These are phyloP conservation scores for Candida tammaniensis DNA, from an alignment of 805 yeast genomes.

Conservation along the genomic window DNA sequence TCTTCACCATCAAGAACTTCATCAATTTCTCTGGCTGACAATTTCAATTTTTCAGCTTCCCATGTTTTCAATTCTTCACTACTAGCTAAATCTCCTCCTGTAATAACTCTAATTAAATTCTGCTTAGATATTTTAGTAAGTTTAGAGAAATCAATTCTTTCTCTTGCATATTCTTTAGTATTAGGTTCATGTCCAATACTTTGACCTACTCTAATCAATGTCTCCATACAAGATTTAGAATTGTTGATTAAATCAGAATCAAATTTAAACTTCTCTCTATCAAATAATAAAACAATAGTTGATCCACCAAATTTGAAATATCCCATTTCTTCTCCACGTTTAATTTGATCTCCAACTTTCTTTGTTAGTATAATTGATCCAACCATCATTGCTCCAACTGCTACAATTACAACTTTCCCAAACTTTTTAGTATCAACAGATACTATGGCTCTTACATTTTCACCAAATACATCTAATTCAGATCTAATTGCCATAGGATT, in stretches of 20 bases:
- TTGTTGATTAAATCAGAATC: slow-evolving; percentile 75
- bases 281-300: slow-evolving; percentile 70
- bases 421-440: slow-evolving; percentile 75
- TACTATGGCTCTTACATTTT: slow-evolving; percentile 74
- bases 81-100: slow-evolving; percentile 50
- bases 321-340: slow-evolving; percentile 82
- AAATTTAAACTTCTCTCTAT: slow-evolving; percentile 47
- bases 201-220: slow-evolving; percentile 86
- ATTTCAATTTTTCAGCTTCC: slow-evolving; percentile 32
- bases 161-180: slow-evolving; percentile 47
- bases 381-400: slow-evolving; percentile 99
- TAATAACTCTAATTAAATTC: slow-evolving; percentile 53
- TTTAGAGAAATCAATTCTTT: slow-evolving; percentile 42
- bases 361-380: slow-evolving; percentile 81
- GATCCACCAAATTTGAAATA: slow-evolving; percentile 97
- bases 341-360: slow-evolving; percentile 53
- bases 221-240: slow-evolving; percentile 69
- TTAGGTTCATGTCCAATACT: slow-evolving; percentile 75
- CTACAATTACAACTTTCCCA: slow-evolving; percentile 73
- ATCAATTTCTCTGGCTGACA: slow-evolving; percentile 21
- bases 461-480: slow-evolving; percentile 87
- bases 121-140: slow-evolving; percentile 46
- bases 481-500: slow-evolving; percentile 97
- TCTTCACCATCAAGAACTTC: slow-evolving; percentile 12
- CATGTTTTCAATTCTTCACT: slow-evolving; percentile 32